A percentile compares a stretch with the other conserved stretches of the same genome.
phyloP scores from a whole-genome alignment of 768 basidiomycete genomes.

The Auriscalpium orientale region DNA sequence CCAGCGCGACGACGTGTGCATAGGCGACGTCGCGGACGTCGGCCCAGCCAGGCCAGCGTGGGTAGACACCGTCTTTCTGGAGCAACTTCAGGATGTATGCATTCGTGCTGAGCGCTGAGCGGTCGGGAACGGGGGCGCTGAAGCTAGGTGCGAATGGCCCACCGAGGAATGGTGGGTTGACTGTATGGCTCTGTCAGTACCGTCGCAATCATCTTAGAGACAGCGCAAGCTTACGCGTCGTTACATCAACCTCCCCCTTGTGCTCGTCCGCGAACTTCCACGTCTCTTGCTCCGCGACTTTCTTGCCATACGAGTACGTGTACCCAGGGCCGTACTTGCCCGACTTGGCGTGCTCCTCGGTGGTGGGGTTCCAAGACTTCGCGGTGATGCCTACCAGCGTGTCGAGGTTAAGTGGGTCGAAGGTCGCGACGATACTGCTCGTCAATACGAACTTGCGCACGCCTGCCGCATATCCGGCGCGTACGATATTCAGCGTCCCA shows the following conservation, averaged over 20 bases:
- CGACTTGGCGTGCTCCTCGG: not conserved
- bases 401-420: not conserved
- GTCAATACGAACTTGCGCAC: not conserved
- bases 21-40: constrained; percentile 4
- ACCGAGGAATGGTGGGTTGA: not conserved
- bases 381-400: not conserved
- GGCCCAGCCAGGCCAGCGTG: not conserved
- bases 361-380: not conserved
- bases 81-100: not conserved
- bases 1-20: not conserved
- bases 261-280: not conserved
- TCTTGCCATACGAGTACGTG: not conserved
- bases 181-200: not conserved
- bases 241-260: not conserved
- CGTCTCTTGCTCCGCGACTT: not conserved
- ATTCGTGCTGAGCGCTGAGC: not conserved
- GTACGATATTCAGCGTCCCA: not conserved
- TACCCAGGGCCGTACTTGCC: not conserved
- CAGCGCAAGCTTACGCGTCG: not conserved
- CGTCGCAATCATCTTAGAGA: too few species aligned
- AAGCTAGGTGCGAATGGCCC: not conserved
- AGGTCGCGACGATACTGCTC: not conserved
- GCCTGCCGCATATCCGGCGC: not conserved
- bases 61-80: not conserved
- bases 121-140: not conserved